Conservation (phyloP, 306 rosid species). For the Boehmeria nivea region DNA sequence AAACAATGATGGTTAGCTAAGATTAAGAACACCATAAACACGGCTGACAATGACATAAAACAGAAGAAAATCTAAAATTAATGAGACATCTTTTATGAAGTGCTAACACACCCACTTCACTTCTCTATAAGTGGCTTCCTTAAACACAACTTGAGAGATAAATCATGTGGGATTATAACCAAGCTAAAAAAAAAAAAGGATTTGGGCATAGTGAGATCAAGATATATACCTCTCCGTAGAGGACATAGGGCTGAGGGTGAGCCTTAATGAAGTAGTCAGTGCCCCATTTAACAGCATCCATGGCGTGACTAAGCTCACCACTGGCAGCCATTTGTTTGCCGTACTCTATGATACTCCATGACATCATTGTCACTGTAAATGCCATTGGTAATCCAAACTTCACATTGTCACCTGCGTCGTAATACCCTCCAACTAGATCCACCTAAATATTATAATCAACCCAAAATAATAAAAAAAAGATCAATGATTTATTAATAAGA, state of each 20-base stretch:
- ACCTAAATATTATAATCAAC: constrained; percentile 34
- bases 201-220: too few species aligned
- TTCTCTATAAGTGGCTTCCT: background rate
- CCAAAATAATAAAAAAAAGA: background rate
- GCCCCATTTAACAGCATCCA: constrained; percentile 94
- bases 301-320: constrained; percentile 84
- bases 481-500: background rate
- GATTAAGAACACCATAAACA: background rate
- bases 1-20: background rate
- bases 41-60: background rate
- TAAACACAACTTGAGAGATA: background rate
- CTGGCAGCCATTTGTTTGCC: constrained; percentile 68
- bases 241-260: constrained; percentile 78
- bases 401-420: constrained; percentile 98
- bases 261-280: constrained; percentile 93
- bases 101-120: background rate
- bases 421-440: constrained; percentile 93
- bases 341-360: constrained; percentile 91
- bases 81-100: too few species aligned
- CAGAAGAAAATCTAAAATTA: background rate
- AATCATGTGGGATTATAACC: too few species aligned
- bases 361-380: constrained; percentile 91
- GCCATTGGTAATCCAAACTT: constrained; percentile 98
- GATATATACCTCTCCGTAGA: constrained; percentile 82
- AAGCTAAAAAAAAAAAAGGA: too few species aligned